Base-by-base conservation (phyloP, 306 rosid species). In the Quercus variabilis region DNA sequence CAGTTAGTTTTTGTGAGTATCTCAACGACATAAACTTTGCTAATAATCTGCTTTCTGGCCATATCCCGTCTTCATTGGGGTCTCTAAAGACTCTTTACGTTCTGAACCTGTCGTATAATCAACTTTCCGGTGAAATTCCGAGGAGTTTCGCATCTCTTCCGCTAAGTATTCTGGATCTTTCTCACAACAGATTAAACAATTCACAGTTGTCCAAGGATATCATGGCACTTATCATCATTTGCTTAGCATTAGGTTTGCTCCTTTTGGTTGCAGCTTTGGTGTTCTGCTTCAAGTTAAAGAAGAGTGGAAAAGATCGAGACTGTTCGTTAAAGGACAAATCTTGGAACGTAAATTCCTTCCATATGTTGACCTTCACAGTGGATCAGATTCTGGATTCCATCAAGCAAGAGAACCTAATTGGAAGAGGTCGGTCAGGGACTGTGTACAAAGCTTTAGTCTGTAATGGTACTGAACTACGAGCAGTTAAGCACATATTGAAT, bases 401-500 rank as follows among this genome's bases (percentile, higher is more conserved):
- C 4, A 88, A 83, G 43, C 91, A 82, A 67, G 98, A 95, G 91
- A 93, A 95, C 91, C 86, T 89, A 0, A 89, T 93, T 14, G 99
- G 99, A 11, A 80, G 79, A 76, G 99, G 99, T 51, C 92, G 99
- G 6, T 95, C 98, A 0, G 99, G 99, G 55, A 91, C 88, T 21
- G 99, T 95, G 1, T 95, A 95, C 52, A 87, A 90, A 74, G 99
- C 90, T 1, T 13, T 77, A 0, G 89, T 91, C 8, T 74, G 88
- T 3, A 93, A 90, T 5, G 97, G 94, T 0, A 35, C 41, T 6
- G 89, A 89, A 84, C 96, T 91, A 30, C 79, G 91, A 0, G 99
- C 99, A 0, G 96, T 93, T 30, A 95, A 95, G 75, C 99, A 95
- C 72, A 91, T 95, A 3, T 93, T 98, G 99, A 93, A 91, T 75